Evolutionary conservation across 805 yeast species (phyloP).

Genomic region (Barnettozyma siamensis): DNA sequence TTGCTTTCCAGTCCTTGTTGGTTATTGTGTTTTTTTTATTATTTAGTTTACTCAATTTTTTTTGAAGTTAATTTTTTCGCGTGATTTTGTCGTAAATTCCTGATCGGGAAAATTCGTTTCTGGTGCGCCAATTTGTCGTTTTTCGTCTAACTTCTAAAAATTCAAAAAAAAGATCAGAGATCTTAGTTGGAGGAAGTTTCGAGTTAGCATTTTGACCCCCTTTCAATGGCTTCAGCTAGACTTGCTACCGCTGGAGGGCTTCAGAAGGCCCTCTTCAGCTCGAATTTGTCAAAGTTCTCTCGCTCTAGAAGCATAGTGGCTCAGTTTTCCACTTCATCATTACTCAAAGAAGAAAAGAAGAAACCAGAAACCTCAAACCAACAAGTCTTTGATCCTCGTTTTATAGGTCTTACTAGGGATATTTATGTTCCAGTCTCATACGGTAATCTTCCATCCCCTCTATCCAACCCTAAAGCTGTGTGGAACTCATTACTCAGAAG

Average conservation of each 20-base stretch:
- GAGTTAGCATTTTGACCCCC: no score
- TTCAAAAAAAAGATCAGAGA: no score
- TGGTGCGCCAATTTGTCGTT: no score
- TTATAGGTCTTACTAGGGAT: constrained; percentile 36
- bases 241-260: not conserved
- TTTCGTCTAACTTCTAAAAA: no score
- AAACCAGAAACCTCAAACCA: constrained; percentile 13
- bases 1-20: no score
- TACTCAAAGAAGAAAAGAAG: constrained; percentile 8
- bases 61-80: no score
- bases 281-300: not conserved
- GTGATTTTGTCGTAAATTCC: no score
- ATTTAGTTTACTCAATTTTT: no score
- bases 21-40: no score
- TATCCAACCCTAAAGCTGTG: constrained; percentile 37
- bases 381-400: constrained; percentile 33
- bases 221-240: not conserved
- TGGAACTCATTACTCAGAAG: constrained; percentile 50
- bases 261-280: not conserved
- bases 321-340: constrained; percentile 6
- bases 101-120: no score
- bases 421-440: constrained; percentile 48
- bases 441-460: constrained; percentile 37
- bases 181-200: no score
- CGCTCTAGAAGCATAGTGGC: not conserved